Evolutionary conservation across 169 alveolate species (phyloP), one percentile per base, ranked within the genome.

Genomic region (Cryptosporidium parvum): DNA sequence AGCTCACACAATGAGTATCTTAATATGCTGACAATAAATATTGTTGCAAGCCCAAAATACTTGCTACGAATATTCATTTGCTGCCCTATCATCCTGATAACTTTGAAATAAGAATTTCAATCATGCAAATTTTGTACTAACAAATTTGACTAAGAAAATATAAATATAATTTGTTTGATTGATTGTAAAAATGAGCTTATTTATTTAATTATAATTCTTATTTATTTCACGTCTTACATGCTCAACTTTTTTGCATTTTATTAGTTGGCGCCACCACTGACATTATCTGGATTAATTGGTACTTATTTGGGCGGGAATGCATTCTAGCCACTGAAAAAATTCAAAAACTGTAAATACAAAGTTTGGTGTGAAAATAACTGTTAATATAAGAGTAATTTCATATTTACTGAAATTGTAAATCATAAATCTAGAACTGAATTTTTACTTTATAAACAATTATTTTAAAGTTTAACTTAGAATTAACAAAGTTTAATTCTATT

Each of bases 161-260:
- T 48, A 48, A 14, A 10, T 14, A 16, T 48, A 31, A 44, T 48
- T 14, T 48, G 14, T 48, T 14, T 14, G 18, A 8, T 21, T 26
- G 21, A 8, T 26, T 10, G 67, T 10, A 16, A 12, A 53, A 31
- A 31, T 31, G 29, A 7, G 31, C 61, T 52, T 8, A 52, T 61
- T 61, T 61, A 4, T 61, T 61, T 31, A 26, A 12, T 31, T 14
- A 18, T 16, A 37, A 3, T 9, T 33, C 33, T 33, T 65, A 21
- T 26, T 37, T 31, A 31, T 31, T 16, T 65, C 72, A 65, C 72
- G 72, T 65, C 72, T 65, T 65, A 65, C 72, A 65, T 65, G 72
- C 51, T n/a, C 18, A 37, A 65, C 42, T 37, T 37, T 3, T 65
- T 37, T 65, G 72, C 72, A 65, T 65, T 65, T 14, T 14, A 16